A percentile compares a stretch with the other conserved stretches of the same genome.
Conservation (phyloP, 169 alveolate genomes). For the Blepharisma undulans region DNA sequence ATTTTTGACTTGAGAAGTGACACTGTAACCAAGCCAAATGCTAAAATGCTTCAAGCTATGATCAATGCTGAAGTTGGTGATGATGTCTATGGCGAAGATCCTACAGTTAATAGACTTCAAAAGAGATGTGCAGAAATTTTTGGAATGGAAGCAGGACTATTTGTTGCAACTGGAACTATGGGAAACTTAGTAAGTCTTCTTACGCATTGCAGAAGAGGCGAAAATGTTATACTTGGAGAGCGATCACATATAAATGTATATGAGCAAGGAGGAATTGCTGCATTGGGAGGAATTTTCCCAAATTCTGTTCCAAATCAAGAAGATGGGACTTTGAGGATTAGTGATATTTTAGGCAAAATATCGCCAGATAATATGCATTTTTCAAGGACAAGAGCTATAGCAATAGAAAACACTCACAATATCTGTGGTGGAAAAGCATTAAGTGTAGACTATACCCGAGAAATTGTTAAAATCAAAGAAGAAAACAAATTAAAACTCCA, state of each 20-base stretch:
- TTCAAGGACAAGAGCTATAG: conserved; percentile 34
- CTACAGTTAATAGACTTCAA: conserved; percentile 53
- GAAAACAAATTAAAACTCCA: conserved; percentile 41
- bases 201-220: conserved; percentile 52
- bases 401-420: conserved; percentile 69
- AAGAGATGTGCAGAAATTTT: conserved; percentile 47
- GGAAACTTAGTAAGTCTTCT: conserved; percentile 41
- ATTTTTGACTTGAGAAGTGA: conserved; percentile 56
- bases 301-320: conserved; percentile 35
- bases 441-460: neutral
- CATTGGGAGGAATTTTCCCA: conserved; percentile 59
- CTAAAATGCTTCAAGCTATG: conserved; percentile 48
- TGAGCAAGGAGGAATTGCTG: conserved; percentile 69
- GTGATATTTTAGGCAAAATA: conserved; percentile 15
- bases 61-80: conserved; percentile 50
- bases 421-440: conserved; percentile 51
- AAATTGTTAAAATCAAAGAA: conserved; percentile 33
- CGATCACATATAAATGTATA: conserved; percentile 48
- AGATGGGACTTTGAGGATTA: conserved; percentile 60
- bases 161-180: conserved; percentile 71
- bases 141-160: conserved; percentile 66
- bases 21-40: conserved; percentile 53
- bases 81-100: conserved; percentile 65
- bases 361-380: conserved; percentile 35
- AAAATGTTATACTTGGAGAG: conserved; percentile 60